Evolutionary conservation across 495 filamentous ascomycete genomes (phyloP), one percentile per base, ranked within the genome.

Genomic region (Talaromyces proteolyticus): DNA sequence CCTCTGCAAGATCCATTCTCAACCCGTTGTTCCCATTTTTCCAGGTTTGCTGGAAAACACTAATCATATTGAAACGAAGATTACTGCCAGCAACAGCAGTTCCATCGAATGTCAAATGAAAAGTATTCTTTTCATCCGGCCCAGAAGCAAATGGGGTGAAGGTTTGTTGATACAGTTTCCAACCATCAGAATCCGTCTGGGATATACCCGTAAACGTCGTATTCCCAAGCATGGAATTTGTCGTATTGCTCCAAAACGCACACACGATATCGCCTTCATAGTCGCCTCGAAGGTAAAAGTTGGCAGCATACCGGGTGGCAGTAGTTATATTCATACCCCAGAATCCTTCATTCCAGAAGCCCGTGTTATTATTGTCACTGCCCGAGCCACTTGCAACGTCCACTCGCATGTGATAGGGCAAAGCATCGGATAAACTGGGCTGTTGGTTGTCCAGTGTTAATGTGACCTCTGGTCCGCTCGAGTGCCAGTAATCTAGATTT

Each of bases 11-110:
- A 56, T 87, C 82, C 3, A 70, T 61, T 11, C 83, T 66, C 54
- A 87, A 55, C 0, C 85, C 85, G 56, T 89, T 88, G 11, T 68
- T 56, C 23, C 83, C 65, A 23, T 69, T 67, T 42, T 36, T 47
- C 23, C 52, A 87, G 6, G 84, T 88, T 5, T 82, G 82, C 3
- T 82, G 83, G 59, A 87, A 89, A 22, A 89, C 52, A 37, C 77
- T 77, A 51, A 88, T 78, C 24, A 86, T 60, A 44, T 81, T 77
- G 55, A 88, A 84, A 50, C 83, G 80, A 44, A 87, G 72, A 4
- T 68, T 70, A 5, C 62, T 64, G 0, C 66, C 69, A 17, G 59
- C 57, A 8, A 67, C 65, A 36, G 69, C 70, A 7, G 69, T 59
- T 1, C 70, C 66, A 53, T 86, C 72, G 50, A 85, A 79, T 4